Evolutionary conservation across 495 filamentous ascomycete genomes (phyloP).

Genomic region (Pseudoneurospora amorphoporcata): DNA sequence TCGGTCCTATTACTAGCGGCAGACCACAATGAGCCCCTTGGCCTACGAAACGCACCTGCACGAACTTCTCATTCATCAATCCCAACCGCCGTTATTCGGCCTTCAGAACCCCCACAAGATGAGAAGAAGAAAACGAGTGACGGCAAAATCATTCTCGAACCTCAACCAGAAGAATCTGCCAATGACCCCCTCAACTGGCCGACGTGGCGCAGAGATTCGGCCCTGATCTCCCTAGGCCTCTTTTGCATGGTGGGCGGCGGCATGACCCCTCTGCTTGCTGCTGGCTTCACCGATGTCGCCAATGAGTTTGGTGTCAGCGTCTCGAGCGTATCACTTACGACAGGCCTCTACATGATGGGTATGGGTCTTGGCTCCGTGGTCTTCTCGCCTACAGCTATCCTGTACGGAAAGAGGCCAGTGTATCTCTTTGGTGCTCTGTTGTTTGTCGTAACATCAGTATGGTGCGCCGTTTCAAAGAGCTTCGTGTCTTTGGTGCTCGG

Average conservation of each 20-base stretch:
- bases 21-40: conserved; percentile 72
- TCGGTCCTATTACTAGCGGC: conserved; percentile 69
- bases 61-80: conserved; percentile 70
- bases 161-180: conserved; percentile 80
- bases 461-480: conserved; percentile 76
- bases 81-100: conserved; percentile 43
- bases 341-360: conserved; percentile 92
- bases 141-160: conserved; percentile 79
- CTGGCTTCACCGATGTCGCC: conserved; percentile 80
- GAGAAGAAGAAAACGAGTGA: conserved; percentile 68
- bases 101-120: conserved; percentile 22
- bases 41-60: conserved; percentile 63
- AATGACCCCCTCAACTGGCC: conserved; percentile 97
- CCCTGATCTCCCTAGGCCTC: conserved; percentile 75
- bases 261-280: conserved; percentile 84
- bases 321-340: conserved; percentile 74
- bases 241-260: conserved; percentile 91
- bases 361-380: conserved; percentile 76
- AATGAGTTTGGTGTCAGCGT: conserved; percentile 56
- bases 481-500: conserved; percentile 74
- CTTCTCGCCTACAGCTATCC: conserved; percentile 81
- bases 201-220: conserved; percentile 67
- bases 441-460: conserved; percentile 68
- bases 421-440: conserved; percentile 71
- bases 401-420: conserved; percentile 85